A percentile compares a stretch with the other conserved stretches of the same genome.
phyloP scores from a whole-genome alignment of 768 basidiomycete genomes.

The Crassisporium funariophilum region DNA sequence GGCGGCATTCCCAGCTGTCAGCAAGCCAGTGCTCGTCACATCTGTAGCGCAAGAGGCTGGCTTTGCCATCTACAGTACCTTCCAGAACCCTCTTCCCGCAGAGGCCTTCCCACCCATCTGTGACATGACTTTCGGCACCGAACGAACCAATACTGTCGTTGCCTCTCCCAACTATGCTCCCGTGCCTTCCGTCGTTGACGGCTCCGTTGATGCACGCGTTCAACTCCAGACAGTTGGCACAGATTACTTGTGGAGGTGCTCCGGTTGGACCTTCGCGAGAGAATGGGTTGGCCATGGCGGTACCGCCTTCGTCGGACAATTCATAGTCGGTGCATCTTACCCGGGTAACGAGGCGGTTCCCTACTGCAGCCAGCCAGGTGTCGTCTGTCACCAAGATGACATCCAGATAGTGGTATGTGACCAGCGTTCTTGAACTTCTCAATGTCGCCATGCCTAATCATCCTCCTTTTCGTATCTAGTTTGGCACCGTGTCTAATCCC shows the following conservation, averaged over 20 bases:
- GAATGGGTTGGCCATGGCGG: conserved; percentile 69
- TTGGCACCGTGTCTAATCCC: conserved; percentile 61
- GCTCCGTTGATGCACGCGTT: conserved; percentile 51
- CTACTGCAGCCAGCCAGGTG: conserved; percentile 56
- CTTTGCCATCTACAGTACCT: conserved; percentile 52
- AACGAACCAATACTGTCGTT: conserved; percentile 45
- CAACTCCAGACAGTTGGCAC: conserved; percentile 63
- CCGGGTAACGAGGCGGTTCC: conserved; percentile 59
- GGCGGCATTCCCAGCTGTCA: conserved; percentile 56
- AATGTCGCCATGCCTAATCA: conserved; percentile 6
- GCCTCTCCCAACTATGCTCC: conserved; percentile 50
- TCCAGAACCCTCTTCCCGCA: conserved; percentile 40
- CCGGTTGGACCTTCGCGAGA: conserved; percentile 70
- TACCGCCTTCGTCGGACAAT: conserved; percentile 66
- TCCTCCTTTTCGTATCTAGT: conserved; percentile 29
- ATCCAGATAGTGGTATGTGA: conserved; percentile 72
- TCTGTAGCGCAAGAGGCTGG: conserved; percentile 76
- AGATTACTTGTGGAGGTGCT: conserved; percentile 71
- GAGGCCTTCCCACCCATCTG: conserved; percentile 41
- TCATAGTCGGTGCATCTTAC: conserved; percentile 68
- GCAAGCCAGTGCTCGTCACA: conserved; percentile 71
- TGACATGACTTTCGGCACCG: conserved; percentile 45
- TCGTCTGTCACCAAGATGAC: conserved; percentile 82
- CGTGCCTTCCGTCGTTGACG: conserved; percentile 23
- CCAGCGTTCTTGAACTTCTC: conserved; percentile 3